A percentile compares a stretch with the other conserved stretches of the same genome.
These are phyloP conservation scores for Pseudozyma hubeiensis DNA, from an alignment of 1,284 basidiomycete genomes.

Conservation along the genomic window DNA sequence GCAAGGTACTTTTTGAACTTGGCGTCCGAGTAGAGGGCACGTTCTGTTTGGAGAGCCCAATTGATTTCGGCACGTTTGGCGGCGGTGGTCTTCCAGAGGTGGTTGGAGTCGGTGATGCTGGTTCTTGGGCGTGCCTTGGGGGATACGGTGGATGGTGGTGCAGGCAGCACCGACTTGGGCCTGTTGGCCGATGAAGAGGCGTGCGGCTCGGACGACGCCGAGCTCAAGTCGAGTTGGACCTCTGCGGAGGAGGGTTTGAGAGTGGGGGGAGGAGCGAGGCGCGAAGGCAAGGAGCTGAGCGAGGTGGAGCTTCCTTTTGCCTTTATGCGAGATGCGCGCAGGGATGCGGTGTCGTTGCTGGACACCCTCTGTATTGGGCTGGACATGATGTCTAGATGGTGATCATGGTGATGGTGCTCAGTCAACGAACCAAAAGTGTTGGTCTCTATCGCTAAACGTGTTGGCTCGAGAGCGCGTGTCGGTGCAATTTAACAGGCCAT, in stretches of 20 bases:
- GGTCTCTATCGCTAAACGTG: conserved; percentile 5
- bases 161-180: conserved; percentile 13
- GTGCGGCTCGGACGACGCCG: conserved; percentile 27
- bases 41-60: conserved; percentile 65
- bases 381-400: conserved; percentile 15
- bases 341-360: conserved; percentile 23
- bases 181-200: conserved; percentile 3
- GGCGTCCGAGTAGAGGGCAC: conserved; percentile 74
- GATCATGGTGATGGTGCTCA: not conserved
- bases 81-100: conserved; percentile 62
- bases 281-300: conserved; percentile 46
- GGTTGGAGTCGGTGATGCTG: conserved; percentile 44
- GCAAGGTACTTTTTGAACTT: conserved; percentile 94
- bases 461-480: conserved; percentile 33
- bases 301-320: conserved; percentile 39
- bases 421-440: conserved; percentile 3
- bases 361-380: conserved; percentile 28
- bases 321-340: conserved; percentile 17
- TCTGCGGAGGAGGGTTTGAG: conserved; percentile 45
- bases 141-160: conserved; percentile 17
- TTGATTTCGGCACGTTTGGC: conserved; percentile 62
- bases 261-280: conserved; percentile 34
- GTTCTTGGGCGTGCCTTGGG: conserved; percentile 37
- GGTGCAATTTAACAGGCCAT: not conserved
- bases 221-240: conserved; percentile 53